Evolutionary conservation across 2,329 filamentous ascomycete species (phyloP), one percentile per base, ranked within the genome.

Genomic region (Corynespora cassiicola): DNA sequence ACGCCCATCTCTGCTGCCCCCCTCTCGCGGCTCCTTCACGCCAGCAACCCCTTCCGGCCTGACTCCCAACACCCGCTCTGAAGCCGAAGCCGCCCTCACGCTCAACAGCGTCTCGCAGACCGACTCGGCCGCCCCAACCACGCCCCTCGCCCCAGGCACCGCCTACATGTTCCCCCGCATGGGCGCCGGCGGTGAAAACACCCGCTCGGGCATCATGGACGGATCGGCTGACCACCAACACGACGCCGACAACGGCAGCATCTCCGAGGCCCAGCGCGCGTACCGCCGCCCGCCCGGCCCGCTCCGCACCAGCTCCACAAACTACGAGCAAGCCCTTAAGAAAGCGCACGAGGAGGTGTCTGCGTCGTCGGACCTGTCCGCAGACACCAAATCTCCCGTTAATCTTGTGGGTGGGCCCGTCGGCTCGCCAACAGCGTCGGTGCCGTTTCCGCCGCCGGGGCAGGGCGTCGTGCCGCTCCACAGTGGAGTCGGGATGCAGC

Each of bases 111-210:
- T 32, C 19, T 37, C 51, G 8, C 64, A 67, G 42, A 68, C 65
- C 15, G 65, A 68, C 27, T 61, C 63, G 7, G 65, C 65, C 22
- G 65, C 64, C 3, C 65, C 65, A 3, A 60, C 63, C 11, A 54
- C 54, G 10, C 42, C 42, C 1, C 25, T 56, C 16, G 19, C 29
- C 6, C 24, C 12, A 6, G 5, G 16, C 34, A 22, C 11, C 14
- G 20, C 21, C 11, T 26, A n/a, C n/a, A n/a, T n/a, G n/a, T 14
- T 36, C 4, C 19, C 44, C 19, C 23, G 46, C 17, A 37, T 22
- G 39, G 36, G 34, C 19, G 20, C 5, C 14, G 16, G 22, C 43
- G 23, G 41, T 45, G 10, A 14, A 11, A 30, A 22, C 22, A 15
- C 6, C n/a, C 9, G 10, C 16, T 17, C 19, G 11, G 10, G 11